Evolutionary conservation across 1,139 yeast genomes (phyloP), one percentile per base, ranked within the genome.

Genomic region (Suhomyces taliae): DNA sequence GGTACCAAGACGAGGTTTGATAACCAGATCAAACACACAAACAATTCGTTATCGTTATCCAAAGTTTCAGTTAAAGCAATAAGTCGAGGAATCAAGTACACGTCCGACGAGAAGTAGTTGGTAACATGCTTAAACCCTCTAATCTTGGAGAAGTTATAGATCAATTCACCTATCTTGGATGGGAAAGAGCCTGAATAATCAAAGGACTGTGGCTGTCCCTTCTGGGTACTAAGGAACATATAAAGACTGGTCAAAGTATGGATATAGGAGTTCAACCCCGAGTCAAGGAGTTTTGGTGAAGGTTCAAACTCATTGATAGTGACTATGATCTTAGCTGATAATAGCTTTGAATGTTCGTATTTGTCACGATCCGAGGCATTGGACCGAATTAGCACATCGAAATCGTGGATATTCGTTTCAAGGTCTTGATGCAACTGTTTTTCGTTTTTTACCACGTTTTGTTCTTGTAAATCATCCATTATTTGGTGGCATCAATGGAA

Each of bases 1-100:
- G 98, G 97, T 0, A 84, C 82, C 34, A 87, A 66, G 0, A 83
- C 78, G 15, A 90, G 66, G 29, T 85, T 81, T 0, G 87, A 77
- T 12, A 89, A 69, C 96, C 97, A 90, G 7, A 87, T 67, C n/a
- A 90, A 65, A 39, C 83, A 62, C 4, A 84, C 63, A 55, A 81
- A 88, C 9, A 74, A 61, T 42, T 79, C 79, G 53, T 81, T 53
- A 70, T 95, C 96, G 78, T 52, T 41, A 2, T 48, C 33, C 48
- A 44, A 12, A 24, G 45, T 11, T 7, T 43, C 40, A 10, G 68
- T 48, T 41, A 64, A 50, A 6, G 55, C 42, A 31, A 79, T 46
- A 2, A 82, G 59, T 7, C 54, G 52, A 0, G 73, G 72, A 8
- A 87, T 63, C 36, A 80, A 60, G 50, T 73, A 68, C 1, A 86